Evolutionary conservation across 2,329 filamentous ascomycete species (phyloP).

Genomic region (Arthrinium puccinioides): DNA sequence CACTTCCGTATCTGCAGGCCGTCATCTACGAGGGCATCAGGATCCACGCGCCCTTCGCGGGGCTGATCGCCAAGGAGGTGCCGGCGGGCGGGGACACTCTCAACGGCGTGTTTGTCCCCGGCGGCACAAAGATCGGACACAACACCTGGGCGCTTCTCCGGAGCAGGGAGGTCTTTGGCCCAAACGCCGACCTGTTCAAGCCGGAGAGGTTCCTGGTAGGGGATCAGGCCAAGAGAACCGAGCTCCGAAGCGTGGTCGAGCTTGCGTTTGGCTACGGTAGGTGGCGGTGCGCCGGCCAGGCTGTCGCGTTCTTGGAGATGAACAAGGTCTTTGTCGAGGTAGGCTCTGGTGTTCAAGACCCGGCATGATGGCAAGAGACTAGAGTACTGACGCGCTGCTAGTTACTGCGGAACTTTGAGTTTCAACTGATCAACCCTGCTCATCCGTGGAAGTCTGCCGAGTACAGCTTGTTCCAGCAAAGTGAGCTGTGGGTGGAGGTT

Average conservation of each 20-base stretch:
- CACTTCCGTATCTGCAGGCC: conserved; percentile 20
- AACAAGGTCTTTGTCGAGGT: conserved; percentile 2
- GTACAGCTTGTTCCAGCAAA: conserved; percentile 2
- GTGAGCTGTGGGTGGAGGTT: conserved; percentile 1
- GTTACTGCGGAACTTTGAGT: conserved; percentile 3
- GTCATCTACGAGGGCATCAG: conserved; percentile 1
- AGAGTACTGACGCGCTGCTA: not conserved
- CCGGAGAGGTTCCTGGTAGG: not conserved
- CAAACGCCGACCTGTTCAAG: not conserved
- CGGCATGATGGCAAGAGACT: not conserved
- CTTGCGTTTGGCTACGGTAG: conserved; percentile 1
- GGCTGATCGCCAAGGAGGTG: not conserved
- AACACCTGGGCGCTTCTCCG: not conserved
- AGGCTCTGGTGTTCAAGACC: not conserved
- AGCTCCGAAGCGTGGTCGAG: not conserved
- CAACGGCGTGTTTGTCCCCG: conserved; percentile 1
- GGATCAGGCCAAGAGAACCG: not conserved
- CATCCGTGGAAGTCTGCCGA: not conserved
- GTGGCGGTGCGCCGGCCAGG: conserved; percentile 2
- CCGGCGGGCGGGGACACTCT: conserved; percentile 1
- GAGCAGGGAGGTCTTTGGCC: not conserved
- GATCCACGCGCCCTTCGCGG: not conserved
- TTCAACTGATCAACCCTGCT: not conserved
- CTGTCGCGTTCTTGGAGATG: not conserved
- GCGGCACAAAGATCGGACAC: not conserved